Evolutionary conservation across 2,329 filamentous ascomycete species (phyloP).

Genomic region (Aureobasidium mangrovei): DNA sequence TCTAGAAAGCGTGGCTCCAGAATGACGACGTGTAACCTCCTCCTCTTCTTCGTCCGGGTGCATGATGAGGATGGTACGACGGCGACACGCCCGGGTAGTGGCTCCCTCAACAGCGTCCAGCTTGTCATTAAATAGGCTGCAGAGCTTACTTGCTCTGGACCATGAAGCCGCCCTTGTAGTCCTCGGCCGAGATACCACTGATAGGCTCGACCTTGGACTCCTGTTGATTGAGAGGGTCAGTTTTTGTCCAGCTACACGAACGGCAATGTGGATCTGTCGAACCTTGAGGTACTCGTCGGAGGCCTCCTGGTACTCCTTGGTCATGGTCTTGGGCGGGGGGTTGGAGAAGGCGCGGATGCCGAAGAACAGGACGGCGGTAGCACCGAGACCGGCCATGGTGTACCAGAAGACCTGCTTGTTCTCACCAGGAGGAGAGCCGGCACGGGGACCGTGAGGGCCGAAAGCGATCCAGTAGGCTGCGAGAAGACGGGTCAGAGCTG

Average conservation of each 20-base stretch:
- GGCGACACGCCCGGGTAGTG: neutral
- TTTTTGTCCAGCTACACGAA: neutral
- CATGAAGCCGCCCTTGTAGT: slow-evolving; percentile 62
- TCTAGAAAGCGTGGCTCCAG: slow-evolving; percentile 10
- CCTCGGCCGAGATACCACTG: slow-evolving; percentile 70
- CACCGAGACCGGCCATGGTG: slow-evolving; percentile 57
- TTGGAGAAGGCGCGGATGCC: slow-evolving; percentile 62
- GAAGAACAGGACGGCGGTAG: slow-evolving; percentile 63
- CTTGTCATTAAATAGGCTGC: slow-evolving; percentile 6
- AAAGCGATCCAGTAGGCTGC: slow-evolving; percentile 98
- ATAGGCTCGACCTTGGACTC: slow-evolving; percentile 78
- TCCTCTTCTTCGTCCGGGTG: slow-evolving; percentile 10
- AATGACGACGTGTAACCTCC: slow-evolving; percentile 4
- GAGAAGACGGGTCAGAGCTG: slow-evolving; percentile 4
- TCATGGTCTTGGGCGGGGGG: slow-evolving; percentile 76
- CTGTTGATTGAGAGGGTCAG: slow-evolving; percentile 38
- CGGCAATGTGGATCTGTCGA: slow-evolving; percentile 28
- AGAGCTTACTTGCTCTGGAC: slow-evolving; percentile 51
- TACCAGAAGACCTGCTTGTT: slow-evolving; percentile 68
- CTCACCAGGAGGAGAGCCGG: slow-evolving; percentile 75
- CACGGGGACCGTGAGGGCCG: slow-evolving; percentile 88
- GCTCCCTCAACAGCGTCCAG: neutral
- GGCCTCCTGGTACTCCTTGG: slow-evolving; percentile 92
- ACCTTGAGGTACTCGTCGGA: slow-evolving; percentile 92
- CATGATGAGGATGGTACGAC: neutral